phyloP scores from a whole-genome alignment of 345 rosid species.

The Turnera subulata region DNA sequence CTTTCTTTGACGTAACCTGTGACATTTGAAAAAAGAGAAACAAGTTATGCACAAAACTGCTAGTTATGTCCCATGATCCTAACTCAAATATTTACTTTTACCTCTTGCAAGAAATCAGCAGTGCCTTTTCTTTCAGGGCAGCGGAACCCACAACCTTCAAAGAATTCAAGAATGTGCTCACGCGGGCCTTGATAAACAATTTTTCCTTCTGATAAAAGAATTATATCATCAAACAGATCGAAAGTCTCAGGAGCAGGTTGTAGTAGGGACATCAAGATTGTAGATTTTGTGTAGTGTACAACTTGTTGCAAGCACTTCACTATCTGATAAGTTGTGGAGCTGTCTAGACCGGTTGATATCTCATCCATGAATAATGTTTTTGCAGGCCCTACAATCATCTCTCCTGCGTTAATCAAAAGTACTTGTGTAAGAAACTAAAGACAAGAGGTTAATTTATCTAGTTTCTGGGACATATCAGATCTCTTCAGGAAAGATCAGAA shows the following conservation, averaged over 20 bases:
- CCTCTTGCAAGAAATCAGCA: conserved; percentile 63
- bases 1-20: conserved; percentile 52
- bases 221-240: conserved; percentile 54
- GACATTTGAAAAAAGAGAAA: neutral
- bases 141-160: conserved; percentile 43
- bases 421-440: too few relatives aligned
- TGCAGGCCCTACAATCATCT: conserved; percentile 66
- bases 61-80: neutral
- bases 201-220: conserved; percentile 54
- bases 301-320: conserved; percentile 50
- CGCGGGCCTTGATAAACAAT: conserved; percentile 58
- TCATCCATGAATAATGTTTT: conserved; percentile 65
- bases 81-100: neutral
- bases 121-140: conserved; percentile 59
- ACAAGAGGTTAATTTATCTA: too few relatives aligned
- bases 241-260: conserved; percentile 68
- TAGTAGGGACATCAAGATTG: conserved; percentile 52
- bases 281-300: conserved; percentile 58
- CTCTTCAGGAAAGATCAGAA: too few relatives aligned
- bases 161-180: conserved; percentile 48
- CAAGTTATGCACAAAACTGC: neutral
- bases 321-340: conserved; percentile 61
- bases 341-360: conserved; percentile 61
- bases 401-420: conserved; percentile 43
- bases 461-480: too few relatives aligned